phyloP scores from a whole-genome alignment of 2,329 filamentous ascomycete genomes.

The Aurifilum marmelostoma region DNA sequence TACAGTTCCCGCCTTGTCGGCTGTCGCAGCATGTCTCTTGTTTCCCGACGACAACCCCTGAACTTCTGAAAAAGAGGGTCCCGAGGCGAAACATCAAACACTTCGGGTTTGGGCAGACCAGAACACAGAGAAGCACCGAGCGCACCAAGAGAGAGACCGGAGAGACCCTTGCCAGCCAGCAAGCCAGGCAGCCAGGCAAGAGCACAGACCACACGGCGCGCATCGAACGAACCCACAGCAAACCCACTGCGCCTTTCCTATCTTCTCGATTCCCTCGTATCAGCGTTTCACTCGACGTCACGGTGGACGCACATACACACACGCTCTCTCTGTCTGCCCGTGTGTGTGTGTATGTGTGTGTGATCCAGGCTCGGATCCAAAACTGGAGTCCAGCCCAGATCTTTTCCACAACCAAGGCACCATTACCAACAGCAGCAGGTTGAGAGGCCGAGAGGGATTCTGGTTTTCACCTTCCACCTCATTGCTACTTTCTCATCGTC shows the following conservation, averaged over 20 bases:
- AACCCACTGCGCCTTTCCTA: constrained; percentile 1
- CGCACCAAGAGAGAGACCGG: not conserved
- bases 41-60: constrained; percentile 7
- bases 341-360: not conserved
- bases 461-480: not conserved
- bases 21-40: not conserved
- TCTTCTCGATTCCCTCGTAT: not conserved
- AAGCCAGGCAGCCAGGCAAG: too few species aligned
- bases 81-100: constrained; percentile 26
- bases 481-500: not conserved
- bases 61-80: constrained; percentile 2
- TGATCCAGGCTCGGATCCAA: not conserved
- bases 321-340: not conserved
- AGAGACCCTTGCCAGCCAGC: not conserved
- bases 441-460: not conserved
- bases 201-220: constrained; percentile 4
- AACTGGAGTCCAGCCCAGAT: not conserved
- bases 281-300: not conserved
- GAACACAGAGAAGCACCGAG: not conserved
- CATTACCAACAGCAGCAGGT: not conserved
- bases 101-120: constrained; percentile 14
- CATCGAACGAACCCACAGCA: not conserved
- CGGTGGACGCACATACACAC: not conserved
- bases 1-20: too few species aligned
- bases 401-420: not conserved